Evolutionary conservation across 139 green algal species (phyloP).

Genomic region (Picochlorum costavermella): DNA sequence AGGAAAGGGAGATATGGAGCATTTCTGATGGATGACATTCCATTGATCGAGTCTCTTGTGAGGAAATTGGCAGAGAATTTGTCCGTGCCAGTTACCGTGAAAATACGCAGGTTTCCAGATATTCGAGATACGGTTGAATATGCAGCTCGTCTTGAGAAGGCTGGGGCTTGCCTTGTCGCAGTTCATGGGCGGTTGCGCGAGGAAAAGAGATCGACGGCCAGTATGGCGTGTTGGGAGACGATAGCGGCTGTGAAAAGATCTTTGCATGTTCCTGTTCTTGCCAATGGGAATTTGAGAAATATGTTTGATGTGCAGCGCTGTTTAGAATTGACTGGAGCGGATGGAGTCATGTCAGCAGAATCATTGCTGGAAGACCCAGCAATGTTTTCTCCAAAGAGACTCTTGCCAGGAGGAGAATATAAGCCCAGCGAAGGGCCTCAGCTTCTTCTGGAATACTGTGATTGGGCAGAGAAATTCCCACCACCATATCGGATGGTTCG

Average conservation of each 20-base stretch:
- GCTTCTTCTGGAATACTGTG: constrained; percentile 80
- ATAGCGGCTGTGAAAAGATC: constrained; percentile 45
- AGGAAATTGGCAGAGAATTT: constrained; percentile 33
- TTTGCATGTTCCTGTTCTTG: constrained; percentile 70
- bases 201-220: constrained; percentile 83
- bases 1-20: constrained; percentile 52
- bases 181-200: constrained; percentile 91
- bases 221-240: constrained; percentile 13
- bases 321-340: constrained; percentile 65
- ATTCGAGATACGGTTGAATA: constrained; percentile 82
- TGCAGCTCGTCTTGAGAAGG: constrained; percentile 77
- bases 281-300: constrained; percentile 78
- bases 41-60: constrained; percentile 57
- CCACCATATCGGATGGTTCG: constrained; percentile 76
- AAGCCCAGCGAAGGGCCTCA: constrained; percentile 30
- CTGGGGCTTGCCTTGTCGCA: constrained; percentile 79
- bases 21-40: constrained; percentile 87
- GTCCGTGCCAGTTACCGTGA: constrained; percentile 60
- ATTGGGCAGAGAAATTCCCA: constrained; percentile 57
- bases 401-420: constrained; percentile 6
- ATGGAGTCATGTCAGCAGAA: constrained; percentile 82
- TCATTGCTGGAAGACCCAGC: constrained; percentile 74
- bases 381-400: constrained; percentile 51
- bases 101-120: constrained; percentile 86
- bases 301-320: constrained; percentile 54